These are phyloP conservation scores for Chlorella sp. DNA, from an alignment of 139 green algal genomes.

Conservation along the genomic window DNA sequence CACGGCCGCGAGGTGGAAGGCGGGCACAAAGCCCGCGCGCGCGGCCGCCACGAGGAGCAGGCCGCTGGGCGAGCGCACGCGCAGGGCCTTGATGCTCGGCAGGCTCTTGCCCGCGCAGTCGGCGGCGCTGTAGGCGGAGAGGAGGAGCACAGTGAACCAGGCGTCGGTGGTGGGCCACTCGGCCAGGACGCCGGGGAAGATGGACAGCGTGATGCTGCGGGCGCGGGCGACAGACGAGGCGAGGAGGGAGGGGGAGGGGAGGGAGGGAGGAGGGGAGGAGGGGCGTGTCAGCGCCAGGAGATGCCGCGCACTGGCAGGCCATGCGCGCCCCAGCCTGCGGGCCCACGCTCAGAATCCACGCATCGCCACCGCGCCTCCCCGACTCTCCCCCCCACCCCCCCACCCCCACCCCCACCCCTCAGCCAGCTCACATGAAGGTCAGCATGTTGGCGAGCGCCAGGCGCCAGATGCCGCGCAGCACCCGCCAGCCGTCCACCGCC, in stretches of 20 bases:
- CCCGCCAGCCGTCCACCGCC: background rate
- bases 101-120: constrained; percentile 73
- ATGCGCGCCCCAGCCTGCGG: too few species aligned
- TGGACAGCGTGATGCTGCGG: constrained; percentile 67
- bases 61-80: background rate
- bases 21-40: constrained; percentile 59
- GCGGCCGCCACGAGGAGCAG: constrained; percentile 1
- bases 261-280: background rate
- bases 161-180: too few species aligned
- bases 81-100: constrained; percentile 16
- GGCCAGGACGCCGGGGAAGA: constrained; percentile 90
- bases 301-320: too few species aligned
- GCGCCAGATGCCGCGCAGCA: background rate
- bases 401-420: background rate
- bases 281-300: too few species aligned
- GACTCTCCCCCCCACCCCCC: too few species aligned
- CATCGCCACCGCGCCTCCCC: too few species aligned
- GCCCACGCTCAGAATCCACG: too few species aligned
- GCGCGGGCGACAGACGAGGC: too few species aligned
- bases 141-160: constrained; percentile 88
- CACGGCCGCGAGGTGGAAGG: constrained; percentile 42
- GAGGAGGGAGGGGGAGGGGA: too few species aligned
- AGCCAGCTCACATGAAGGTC: constrained; percentile 17
- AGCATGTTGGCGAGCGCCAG: background rate
- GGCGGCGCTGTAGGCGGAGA: constrained; percentile 74